These are phyloP conservation scores for Lycium barbarum DNA, from an alignment of 257 asterid genomes.

Conservation along the genomic window DNA sequence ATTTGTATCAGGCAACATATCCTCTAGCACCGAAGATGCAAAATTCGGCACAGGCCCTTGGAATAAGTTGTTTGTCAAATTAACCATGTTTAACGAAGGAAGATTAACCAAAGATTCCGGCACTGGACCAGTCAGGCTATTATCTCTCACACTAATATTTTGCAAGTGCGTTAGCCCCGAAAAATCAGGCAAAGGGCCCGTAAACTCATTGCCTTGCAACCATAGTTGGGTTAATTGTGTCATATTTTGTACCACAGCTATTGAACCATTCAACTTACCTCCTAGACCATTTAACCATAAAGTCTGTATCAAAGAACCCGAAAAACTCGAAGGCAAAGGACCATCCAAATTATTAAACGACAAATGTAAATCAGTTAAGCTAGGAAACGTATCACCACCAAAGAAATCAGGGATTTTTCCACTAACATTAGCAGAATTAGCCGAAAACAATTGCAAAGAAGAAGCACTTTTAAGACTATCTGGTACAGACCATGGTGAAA, in stretches of 20 bases:
- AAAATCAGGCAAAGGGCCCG: conserved; percentile 38
- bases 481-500: conserved; percentile 67
- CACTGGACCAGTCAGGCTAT: conserved; percentile 33
- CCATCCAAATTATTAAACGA: conserved; percentile 69
- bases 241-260: conserved; percentile 30
- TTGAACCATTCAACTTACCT: conserved; percentile 28
- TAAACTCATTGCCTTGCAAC: conserved; percentile 30
- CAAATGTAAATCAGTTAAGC: conserved; percentile 50
- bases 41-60: conserved; percentile 35
- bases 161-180: conserved; percentile 32
- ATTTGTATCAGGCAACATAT: conserved; percentile 5
- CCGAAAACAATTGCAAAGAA: conserved; percentile 57
- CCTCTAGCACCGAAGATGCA: background rate
- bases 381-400: conserved; percentile 45
- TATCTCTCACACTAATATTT: conserved; percentile 30
- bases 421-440: conserved; percentile 52
- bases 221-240: conserved; percentile 27
- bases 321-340: conserved; percentile 60
- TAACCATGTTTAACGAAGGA: background rate
- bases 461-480: conserved; percentile 52
- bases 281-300: conserved; percentile 32
- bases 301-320: conserved; percentile 30
- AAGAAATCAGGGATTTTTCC: conserved; percentile 71
- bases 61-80: conserved; percentile 28
- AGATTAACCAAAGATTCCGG: conserved; percentile 32